These are phyloP conservation scores for Solanum hybrid DNA, from an alignment of 305 asterid species.

Conservation along the genomic window DNA sequence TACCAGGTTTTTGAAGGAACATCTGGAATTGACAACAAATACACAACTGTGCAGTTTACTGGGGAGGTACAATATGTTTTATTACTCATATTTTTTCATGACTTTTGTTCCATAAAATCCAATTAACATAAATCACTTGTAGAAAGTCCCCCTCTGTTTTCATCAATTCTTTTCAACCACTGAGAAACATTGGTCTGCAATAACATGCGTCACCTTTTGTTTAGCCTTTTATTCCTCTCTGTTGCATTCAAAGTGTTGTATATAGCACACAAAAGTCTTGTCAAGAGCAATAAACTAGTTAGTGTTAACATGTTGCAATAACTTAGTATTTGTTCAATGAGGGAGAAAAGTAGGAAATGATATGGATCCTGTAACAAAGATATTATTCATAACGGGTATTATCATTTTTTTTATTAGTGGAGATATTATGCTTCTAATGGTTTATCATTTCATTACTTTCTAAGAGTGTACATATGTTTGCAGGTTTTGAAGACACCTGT, in stretches of 20 bases:
- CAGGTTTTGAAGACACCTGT: constrained; percentile 98
- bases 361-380: background rate
- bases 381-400: background rate
- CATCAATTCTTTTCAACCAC: background rate
- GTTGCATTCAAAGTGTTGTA: background rate
- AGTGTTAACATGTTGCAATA: background rate
- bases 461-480: background rate
- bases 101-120: background rate
- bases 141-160: background rate
- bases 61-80: constrained; percentile 61
- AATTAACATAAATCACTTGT: background rate
- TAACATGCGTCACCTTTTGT: background rate
- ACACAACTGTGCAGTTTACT: constrained; percentile 92
- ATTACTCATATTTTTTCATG: background rate
- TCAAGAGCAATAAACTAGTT: background rate
- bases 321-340: background rate
- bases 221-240: background rate
- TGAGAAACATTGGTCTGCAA: background rate
- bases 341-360: background rate
- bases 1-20: constrained; percentile 95
- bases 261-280: background rate
- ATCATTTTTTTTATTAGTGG: background rate
- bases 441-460: background rate
- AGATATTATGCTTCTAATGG: background rate
- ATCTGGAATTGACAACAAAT: constrained; percentile 96